Base-by-base conservation (phyloP, 2,329 filamentous ascomycete genomes). In the Dactylella cylindrospora region DNA sequence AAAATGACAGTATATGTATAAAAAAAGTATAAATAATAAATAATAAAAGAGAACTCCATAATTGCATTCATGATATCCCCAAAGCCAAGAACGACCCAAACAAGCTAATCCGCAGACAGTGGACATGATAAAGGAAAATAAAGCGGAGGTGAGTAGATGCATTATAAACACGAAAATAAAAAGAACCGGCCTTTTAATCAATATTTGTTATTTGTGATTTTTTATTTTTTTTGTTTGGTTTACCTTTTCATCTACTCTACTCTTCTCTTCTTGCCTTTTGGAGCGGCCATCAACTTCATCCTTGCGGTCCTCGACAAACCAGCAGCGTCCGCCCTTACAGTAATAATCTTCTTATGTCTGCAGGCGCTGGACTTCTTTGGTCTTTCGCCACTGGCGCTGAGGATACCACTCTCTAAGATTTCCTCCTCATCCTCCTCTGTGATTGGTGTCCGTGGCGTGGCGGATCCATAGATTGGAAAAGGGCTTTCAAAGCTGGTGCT, bases 261-360 rank as follows among this genome's bases (percentile, higher is more conserved):
- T 77, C 88, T 94, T 76, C 90, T 85, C 76, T 90, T 83, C 80
- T 96, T 97, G 66, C 90, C 90, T 73, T 90, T 90, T 5, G 90
- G 91, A 29, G 90, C 89, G 19, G 90, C 88, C 67, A 90, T 87
- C 76, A 97, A 88, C 66, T 84, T 79, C 64, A 83, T 71, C 66
- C 29, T 75, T 73, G 71, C 79, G 71, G 86, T 72, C 88, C 95
- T 74, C 94, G 95, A 32, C 88, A 95, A 60, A 95, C 88, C 12
- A 90, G 90, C 96, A 47, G 96, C 87, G 3, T 96, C 89, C 73
- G 96, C 90, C 50, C 88, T 79, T 57, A 96, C 89, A 70, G 79
- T 83, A 49, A 84, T 80, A 12, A 76, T 53, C 44, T 64, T 60
- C 62, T 85, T 80, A 61, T 84, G 81, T 53, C 84, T 77, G 68